Evolutionary conservation across 2,329 filamentous ascomycete genomes (phyloP).

Genomic region (Didymella lethalis): DNA sequence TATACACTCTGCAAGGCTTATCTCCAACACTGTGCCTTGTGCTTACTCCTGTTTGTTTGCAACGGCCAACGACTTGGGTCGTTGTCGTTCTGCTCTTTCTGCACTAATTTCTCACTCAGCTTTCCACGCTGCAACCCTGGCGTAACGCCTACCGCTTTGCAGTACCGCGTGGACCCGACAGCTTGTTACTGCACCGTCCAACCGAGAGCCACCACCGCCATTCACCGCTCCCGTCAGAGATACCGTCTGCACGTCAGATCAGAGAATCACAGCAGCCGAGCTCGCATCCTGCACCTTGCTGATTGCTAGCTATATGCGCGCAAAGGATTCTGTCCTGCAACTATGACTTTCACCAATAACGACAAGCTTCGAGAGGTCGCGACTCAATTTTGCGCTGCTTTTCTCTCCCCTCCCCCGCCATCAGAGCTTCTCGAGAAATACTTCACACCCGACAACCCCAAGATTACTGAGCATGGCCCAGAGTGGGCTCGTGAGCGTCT

Average conservation of each 20-base stretch:
- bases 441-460: conserved; percentile 39
- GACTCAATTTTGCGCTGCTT: conserved; percentile 42
- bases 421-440: conserved; percentile 36
- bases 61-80: conserved; percentile 4
- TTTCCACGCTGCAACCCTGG: conserved; percentile 6
- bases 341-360: conserved; percentile 27
- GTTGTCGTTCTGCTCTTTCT: background rate
- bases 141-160: conserved; percentile 9
- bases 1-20: conserved; percentile 5
- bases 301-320: background rate
- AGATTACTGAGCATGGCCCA: conserved; percentile 55
- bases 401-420: conserved; percentile 38
- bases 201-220: conserved; percentile 13
- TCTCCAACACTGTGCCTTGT: background rate
- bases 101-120: conserved; percentile 23
- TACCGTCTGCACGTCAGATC: conserved; percentile 1
- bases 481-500: conserved; percentile 47
- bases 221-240: conserved; percentile 13
- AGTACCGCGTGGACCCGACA: conserved; percentile 10
- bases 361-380: conserved; percentile 34
- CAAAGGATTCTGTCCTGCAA: background rate
- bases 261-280: conserved; percentile 1
- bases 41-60: conserved; percentile 8
- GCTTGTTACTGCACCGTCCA: conserved; percentile 8
- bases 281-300: conserved; percentile 2